Evolutionary conservation across 2,329 filamentous ascomycete genomes (phyloP), one percentile per base, ranked within the genome.

Genomic region (Volutella citrinella): DNA sequence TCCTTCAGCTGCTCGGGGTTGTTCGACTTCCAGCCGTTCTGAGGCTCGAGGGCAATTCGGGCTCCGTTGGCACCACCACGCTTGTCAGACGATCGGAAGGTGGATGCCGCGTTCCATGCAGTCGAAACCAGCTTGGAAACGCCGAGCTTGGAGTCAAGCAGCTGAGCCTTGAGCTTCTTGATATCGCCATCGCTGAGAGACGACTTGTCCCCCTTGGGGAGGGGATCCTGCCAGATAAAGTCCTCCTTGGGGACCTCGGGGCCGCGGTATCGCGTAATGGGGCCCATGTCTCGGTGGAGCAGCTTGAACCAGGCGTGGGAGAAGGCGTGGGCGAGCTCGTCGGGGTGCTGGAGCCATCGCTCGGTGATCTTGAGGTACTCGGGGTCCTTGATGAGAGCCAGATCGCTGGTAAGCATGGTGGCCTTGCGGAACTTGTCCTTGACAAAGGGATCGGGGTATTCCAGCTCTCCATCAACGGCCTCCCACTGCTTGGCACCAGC

Each of bases 261-360:
- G 19, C 85, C 85, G 28, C 88, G 54, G 70, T 84, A 89, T 56
- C 82, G 82, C 16, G 72, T 57, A 34, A 76, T 69, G 26, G 85
- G 85, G 12, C 85, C 85, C 65, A 90, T 76, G 59, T 89, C 85
- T 66, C 85, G 84, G 68, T 90, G 85, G 20, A 84, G 70, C 25
- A 90, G 75, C 77, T 90, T 89, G 76, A 87, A 90, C 85, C 85
- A 90, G 11, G 85, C 85, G 30, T 78, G 76, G 15, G 74, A 70
- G 54, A 89, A 90, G 8, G 75, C 80, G 41, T 87, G 78, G 34
- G 71, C 72, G 23, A 89, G 72, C 68, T 86, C 64, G 27, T 84
- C 72, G 3, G 81, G 81, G 64, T 89, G 66, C 47, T 79, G 76
- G 28, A 82, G 66, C 74, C 80, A 89, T 51, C 72, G 75, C 33